phyloP scores from a whole-genome alignment of 2,329 filamentous ascomycete species.

The Aureobasidium melanogenum region DNA sequence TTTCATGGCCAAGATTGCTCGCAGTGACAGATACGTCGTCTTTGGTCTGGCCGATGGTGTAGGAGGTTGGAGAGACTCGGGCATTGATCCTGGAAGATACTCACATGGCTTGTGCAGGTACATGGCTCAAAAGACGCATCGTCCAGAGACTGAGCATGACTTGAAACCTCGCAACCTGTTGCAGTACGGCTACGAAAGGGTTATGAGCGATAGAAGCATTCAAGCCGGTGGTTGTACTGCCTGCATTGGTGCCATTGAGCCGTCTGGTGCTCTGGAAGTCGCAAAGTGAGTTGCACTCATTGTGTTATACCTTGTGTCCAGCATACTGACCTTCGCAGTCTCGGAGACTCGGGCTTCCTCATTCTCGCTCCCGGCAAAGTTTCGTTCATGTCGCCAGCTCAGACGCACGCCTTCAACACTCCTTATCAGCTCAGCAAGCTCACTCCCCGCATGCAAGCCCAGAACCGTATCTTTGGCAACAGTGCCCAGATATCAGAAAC shows the following conservation, averaged over 20 bases:
- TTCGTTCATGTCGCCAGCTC: slow-evolving; percentile 70
- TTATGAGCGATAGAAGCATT: slow-evolving; percentile 65
- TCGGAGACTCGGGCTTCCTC: slow-evolving; percentile 91
- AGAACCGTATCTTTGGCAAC: slow-evolving; percentile 77
- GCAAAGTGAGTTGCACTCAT: slow-evolving; percentile 53
- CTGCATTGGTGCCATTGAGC: slow-evolving; percentile 68
- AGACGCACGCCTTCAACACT: slow-evolving; percentile 97
- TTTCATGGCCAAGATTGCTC: slow-evolving; percentile 69
- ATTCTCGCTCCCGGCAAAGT: slow-evolving; percentile 80
- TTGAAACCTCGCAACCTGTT: slow-evolving; percentile 57
- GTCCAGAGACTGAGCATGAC: slow-evolving; percentile 46
- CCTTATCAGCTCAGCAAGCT: slow-evolving; percentile 90
- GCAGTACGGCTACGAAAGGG: slow-evolving; percentile 73
- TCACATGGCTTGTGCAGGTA: slow-evolving; percentile 88
- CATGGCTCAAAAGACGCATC: slow-evolving; percentile 60
- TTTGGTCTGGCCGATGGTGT: slow-evolving; percentile 92
- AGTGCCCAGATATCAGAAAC: slow-evolving; percentile 61
- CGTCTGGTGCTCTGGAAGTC: slow-evolving; percentile 68
- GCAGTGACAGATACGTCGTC: slow-evolving; percentile 61
- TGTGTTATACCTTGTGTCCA: background rate
- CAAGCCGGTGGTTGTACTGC: slow-evolving; percentile 84
- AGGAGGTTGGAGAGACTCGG: slow-evolving; percentile 87
- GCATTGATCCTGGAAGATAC: slow-evolving; percentile 90
- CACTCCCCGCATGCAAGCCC: slow-evolving; percentile 66
- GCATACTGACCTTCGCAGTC: slow-evolving; percentile 27